These are phyloP conservation scores for Endocalyx cinctus DNA, from an alignment of 2,329 filamentous ascomycete genomes.

Conservation along the genomic window DNA sequence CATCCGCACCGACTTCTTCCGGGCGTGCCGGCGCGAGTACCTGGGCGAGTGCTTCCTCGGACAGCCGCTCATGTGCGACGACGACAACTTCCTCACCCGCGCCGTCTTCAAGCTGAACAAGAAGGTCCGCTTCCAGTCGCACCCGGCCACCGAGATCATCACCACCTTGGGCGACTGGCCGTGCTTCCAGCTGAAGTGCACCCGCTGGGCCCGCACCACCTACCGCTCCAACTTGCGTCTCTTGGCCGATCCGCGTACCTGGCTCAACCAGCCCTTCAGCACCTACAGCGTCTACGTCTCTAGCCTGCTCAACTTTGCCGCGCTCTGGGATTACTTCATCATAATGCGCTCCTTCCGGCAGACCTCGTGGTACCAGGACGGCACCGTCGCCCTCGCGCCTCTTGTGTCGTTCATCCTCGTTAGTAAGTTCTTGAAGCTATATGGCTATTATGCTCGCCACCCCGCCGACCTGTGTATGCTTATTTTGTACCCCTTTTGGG, in stretches of 20 bases:
- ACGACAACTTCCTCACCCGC: conserved; percentile 59
- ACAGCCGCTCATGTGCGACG: conserved; percentile 46
- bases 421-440: conserved; percentile 55
- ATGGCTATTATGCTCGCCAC: conserved; percentile 45
- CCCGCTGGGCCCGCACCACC: conserved; percentile 55
- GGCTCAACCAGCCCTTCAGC: conserved; percentile 43
- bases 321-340: conserved; percentile 45
- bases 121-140: conserved; percentile 51
- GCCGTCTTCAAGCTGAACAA: conserved; percentile 46
- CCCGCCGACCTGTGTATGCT: conserved; percentile 49
- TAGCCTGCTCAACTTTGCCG: conserved; percentile 50
- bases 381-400: conserved; percentile 1
- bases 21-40: conserved; percentile 48
- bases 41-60: too few relatives aligned
- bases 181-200: conserved; percentile 48
- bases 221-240: conserved; percentile 51
- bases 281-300: conserved; percentile 53
- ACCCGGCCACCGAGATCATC: conserved; percentile 40
- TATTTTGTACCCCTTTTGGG: conserved; percentile 47
- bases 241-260: conserved; percentile 36
- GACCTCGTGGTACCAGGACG: conserved; percentile 13
- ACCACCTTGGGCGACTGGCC: conserved; percentile 47
- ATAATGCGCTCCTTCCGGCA: conserved; percentile 14
- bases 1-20: conserved; percentile 42
- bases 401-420: conserved; percentile 42